These are phyloP conservation scores for Trichoderma simmonsii DNA, from an alignment of 2,329 filamentous ascomycete genomes.

Conservation along the genomic window DNA sequence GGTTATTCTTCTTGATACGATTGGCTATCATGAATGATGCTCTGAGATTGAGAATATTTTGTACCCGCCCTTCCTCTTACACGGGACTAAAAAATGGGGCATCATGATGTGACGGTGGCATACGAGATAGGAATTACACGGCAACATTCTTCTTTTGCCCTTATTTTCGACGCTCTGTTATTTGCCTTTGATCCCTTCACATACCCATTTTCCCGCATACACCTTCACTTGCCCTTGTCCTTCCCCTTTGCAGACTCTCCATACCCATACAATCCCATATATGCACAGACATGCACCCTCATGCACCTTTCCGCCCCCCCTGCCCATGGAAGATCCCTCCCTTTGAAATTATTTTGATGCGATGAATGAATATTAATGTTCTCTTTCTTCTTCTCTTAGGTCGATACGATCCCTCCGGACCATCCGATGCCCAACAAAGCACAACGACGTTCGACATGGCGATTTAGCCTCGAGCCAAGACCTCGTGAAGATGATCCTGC, in stretches of 20 bases:
- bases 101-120: conserved; percentile 33
- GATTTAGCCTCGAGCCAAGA: conserved; percentile 36
- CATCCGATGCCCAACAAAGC: conserved; percentile 36
- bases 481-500: conserved; percentile 28
- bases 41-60: conserved; percentile 23
- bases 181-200: not conserved
- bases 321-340: not conserved
- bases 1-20: conserved; percentile 16
- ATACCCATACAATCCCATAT: not conserved
- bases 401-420: conserved; percentile 35
- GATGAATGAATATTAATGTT: conserved; percentile 37
- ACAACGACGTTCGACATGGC: conserved; percentile 46
- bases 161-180: conserved; percentile 12
- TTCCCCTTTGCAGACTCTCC: not conserved
- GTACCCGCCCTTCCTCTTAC: conserved; percentile 27
- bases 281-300: not conserved
- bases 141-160: conserved; percentile 27
- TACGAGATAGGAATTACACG: conserved; percentile 44
- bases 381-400: conserved; percentile 28
- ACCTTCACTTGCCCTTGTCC: not conserved
- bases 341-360: conserved; percentile 20
- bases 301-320: not conserved
- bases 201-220: not conserved
- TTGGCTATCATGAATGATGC: conserved; percentile 24
- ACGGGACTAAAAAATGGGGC: conserved; percentile 31